Evolutionary conservation across 2,329 filamentous ascomycete species (phyloP), one percentile per base, ranked within the genome.

Genomic region (Nothophaeocryptopus gaeumannii): DNA sequence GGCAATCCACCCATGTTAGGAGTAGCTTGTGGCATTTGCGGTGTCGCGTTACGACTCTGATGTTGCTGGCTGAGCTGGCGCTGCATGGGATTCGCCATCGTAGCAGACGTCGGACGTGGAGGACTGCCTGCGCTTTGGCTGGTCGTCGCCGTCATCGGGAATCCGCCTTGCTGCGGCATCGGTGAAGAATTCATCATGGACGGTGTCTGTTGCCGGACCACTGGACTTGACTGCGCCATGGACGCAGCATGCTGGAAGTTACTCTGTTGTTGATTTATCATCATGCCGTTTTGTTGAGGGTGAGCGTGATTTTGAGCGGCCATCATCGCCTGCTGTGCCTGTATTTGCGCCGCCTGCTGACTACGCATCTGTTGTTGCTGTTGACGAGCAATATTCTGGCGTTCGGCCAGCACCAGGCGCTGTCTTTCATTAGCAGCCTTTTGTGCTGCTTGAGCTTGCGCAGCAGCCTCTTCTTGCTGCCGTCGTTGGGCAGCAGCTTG

Each of bases 91-190:
- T 68, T 63, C 40, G 64, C 65, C 57, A 68, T 83, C 3, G 82
- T 81, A 5, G 83, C 82, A 12, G 85, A 88, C 0, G 83, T 73
- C 12, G 85, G 83, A 38, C 85, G 76, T 13, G 82, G 74, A 20
- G 85, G 85, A 61, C 84, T 88, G 14, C 69, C 70, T 44, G 76
- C 81, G 14, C 82, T 83, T 76, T 87, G 84, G 59, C 78, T 84
- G 1, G 85, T 86, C 41, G 81, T 82, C 32, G 78, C 76, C 54
- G 84, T 67, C 74, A 76, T 76, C 3, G 73, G 70, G 34, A 75
- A 74, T 16, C 74, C 71, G 34, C 70, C 72, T 56, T 66, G 62
- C 13, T 51, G 54, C 45, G 72, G 64, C 53, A 72, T 71, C 1
- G 74, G 75, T 8, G 72, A 72, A n/a, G 72, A 69, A 43, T 65